phyloP scores from a whole-genome alignment of 2,329 filamentous ascomycete species.

The Fusarium acutatum region DNA sequence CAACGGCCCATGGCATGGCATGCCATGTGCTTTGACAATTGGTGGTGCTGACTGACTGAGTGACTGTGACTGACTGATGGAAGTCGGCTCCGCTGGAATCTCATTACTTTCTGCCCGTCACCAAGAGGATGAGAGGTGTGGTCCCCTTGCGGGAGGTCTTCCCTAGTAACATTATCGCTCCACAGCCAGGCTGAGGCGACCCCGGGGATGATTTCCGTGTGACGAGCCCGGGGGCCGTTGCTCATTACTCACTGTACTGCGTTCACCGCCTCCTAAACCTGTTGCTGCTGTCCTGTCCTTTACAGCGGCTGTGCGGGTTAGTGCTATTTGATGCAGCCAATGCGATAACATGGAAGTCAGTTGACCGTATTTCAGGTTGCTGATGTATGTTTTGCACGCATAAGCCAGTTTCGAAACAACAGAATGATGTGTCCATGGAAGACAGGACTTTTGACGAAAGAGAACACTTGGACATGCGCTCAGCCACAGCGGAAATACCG shows the following conservation, averaged over 20 bases:
- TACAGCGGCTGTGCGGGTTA: conserved; percentile 16
- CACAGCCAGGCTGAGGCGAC: conserved; percentile 38
- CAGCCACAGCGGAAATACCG: conserved; percentile 43
- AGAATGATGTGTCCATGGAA: conserved; percentile 12
- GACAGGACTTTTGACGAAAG: conserved; percentile 12
- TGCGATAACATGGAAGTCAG: conserved; percentile 21
- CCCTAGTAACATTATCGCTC: conserved; percentile 30
- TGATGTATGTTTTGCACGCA: conserved; percentile 19
- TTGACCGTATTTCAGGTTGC: conserved; percentile 28
- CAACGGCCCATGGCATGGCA: conserved; percentile 27
- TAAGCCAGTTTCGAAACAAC: conserved; percentile 22
- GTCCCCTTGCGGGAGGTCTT: conserved; percentile 25
- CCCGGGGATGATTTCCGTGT: conserved; percentile 41
- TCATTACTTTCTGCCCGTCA: conserved; percentile 21
- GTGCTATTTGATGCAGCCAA: conserved; percentile 26
- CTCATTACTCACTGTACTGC: conserved; percentile 11
- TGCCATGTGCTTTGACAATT: conserved; percentile 34
- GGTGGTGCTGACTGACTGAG: conserved; percentile 18
- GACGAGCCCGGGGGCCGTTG: conserved; percentile 35
- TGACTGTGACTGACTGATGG: background rate
- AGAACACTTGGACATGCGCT: conserved; percentile 17
- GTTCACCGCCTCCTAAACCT: conserved; percentile 41
- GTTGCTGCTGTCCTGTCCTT: conserved; percentile 16
- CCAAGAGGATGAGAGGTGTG: conserved; percentile 24
- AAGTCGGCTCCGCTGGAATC: conserved; percentile 27